Evolutionary conservation across 140 eudicot species (phyloP), one percentile per base, ranked within the genome.

Genomic region (Oenanthe javanica): DNA sequence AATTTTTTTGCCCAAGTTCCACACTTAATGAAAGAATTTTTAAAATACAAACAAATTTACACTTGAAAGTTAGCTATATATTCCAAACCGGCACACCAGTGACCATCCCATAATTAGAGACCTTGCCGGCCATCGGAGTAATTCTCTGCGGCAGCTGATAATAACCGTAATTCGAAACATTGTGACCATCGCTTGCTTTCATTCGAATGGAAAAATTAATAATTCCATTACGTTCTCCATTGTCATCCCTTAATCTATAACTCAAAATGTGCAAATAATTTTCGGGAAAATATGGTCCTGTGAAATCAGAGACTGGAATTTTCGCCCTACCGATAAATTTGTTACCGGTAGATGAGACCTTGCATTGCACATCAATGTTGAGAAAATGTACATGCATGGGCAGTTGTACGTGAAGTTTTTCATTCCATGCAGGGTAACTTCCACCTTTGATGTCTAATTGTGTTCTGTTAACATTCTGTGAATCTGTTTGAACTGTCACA

Each of bases 181-280:
- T 18, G 2, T 13, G 6, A n/a, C 13, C 18, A 64, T 52, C 27
- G 46, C 46, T 71, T 36, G 72, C 52, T 72, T 61, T 85, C 77
- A 93, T 76, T 81, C 82, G 84, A 54, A 92, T 87, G 7, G 96
- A 88, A 78, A 92, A 66, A 81, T 92, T 90, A 59, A 94, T 82
- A 18, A 94, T 89, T 82, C 98, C 98, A 76, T 92, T 94, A 49
- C 87, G 87, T n/a, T 85, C 89, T 5, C 97, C 94, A 38, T 78
- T 40, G 1, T 54, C 31, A 63, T 90, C 91, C 76, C 88, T 86
- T 81, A 94, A 79, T 82, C 98, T 84, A 66, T 94, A 94, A 43
- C 97, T 92, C 93, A 94, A 86, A 74, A 89, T 85, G 81, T 91
- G 95, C 89, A 90, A 76, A 82, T 92, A 84, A 63, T 84, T 77